phyloP scores from a whole-genome alignment of 106 monocot species.

The Posidonia australis region DNA sequence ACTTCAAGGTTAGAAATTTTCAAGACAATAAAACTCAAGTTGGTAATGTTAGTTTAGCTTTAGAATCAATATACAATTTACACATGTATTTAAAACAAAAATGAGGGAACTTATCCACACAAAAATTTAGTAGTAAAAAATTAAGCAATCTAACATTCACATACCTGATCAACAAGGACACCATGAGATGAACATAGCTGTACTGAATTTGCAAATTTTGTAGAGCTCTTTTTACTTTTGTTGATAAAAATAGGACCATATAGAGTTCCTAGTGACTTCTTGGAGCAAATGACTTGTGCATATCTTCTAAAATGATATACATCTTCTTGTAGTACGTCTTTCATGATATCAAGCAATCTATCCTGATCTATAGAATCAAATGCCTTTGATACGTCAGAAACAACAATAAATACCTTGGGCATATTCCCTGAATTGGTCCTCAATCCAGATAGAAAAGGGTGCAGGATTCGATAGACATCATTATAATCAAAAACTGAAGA shows the following conservation, averaged over 20 bases:
- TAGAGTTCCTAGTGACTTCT: slow-evolving; percentile 18
- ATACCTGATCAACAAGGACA: slow-evolving; percentile 66
- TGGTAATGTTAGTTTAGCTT: too few species aligned
- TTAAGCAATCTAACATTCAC: background rate
- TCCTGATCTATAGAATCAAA: slow-evolving; percentile 84
- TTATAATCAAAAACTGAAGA: slow-evolving; percentile 90
- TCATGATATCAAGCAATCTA: slow-evolving; percentile 48
- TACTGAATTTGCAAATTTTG: slow-evolving; percentile 15
- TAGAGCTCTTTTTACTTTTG: slow-evolving; percentile 9
- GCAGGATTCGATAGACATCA: slow-evolving; percentile 49
- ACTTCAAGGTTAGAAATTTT: too few species aligned
- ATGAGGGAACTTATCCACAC: background rate
- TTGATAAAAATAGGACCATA: slow-evolving; percentile 21
- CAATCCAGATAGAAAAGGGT: slow-evolving; percentile 31
- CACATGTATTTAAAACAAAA: too few species aligned
- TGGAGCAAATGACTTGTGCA: slow-evolving; percentile 30
- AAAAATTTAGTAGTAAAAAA: background rate
- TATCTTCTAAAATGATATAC: slow-evolving; percentile 46
- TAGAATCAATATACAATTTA: too few species aligned
- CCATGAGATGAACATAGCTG: slow-evolving; percentile 26
- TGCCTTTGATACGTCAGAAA: slow-evolving; percentile 86
- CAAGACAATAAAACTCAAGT: too few species aligned
- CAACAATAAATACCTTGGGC: slow-evolving; percentile 62
- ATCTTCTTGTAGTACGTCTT: slow-evolving; percentile 32
- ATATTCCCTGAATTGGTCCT: slow-evolving; percentile 18